A percentile compares a stretch with the other conserved stretches of the same genome.
phyloP scores from a whole-genome alignment of 352 stramenopile genomes.

The Pythium monospermum region DNA sequence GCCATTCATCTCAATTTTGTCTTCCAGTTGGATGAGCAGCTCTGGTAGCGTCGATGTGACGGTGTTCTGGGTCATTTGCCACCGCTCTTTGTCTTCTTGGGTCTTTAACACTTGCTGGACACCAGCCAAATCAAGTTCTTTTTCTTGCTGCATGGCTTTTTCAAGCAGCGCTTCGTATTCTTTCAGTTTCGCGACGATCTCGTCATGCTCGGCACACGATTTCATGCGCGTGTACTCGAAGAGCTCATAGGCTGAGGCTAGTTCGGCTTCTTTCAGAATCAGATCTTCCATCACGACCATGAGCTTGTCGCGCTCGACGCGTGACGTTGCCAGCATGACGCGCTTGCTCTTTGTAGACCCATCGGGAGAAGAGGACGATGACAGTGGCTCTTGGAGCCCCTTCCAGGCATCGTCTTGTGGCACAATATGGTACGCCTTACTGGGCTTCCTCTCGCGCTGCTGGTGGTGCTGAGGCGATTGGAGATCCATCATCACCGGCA shows the following conservation, averaged over 20 bases:
- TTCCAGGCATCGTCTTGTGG: slow-evolving; percentile 32
- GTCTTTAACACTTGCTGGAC: slow-evolving; percentile 24
- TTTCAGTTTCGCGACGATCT: slow-evolving; percentile 40
- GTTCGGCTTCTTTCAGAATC: slow-evolving; percentile 55
- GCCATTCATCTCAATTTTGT: slow-evolving; percentile 64
- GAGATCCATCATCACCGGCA: slow-evolving; percentile 7
- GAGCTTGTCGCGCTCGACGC: slow-evolving; percentile 46
- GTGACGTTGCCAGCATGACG: slow-evolving; percentile 31
- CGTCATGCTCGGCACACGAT: slow-evolving; percentile 37
- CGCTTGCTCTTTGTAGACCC: neutral
- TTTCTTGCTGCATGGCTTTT: slow-evolving; percentile 24
- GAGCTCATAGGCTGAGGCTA: slow-evolving; percentile 49
- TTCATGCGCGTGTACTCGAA: slow-evolving; percentile 50
- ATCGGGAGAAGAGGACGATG: slow-evolving; percentile 2
- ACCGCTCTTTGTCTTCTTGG: slow-evolving; percentile 34
- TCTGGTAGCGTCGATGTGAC: slow-evolving; percentile 44
- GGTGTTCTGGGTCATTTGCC: slow-evolving; percentile 49
- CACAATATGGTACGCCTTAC: slow-evolving; percentile 46
- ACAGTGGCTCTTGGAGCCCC: slow-evolving; percentile 28
- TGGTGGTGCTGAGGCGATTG: slow-evolving; percentile 10
- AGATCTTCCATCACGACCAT: slow-evolving; percentile 59
- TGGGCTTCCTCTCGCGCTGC: slow-evolving; percentile 17
- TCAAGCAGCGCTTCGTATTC: slow-evolving; percentile 38
- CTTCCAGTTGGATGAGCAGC: slow-evolving; percentile 43
- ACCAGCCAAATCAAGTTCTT: slow-evolving; percentile 4